A percentile compares a stretch with the other conserved stretches of the same genome.
phyloP scores from a whole-genome alignment of 2,329 filamentous ascomycete genomes.

The Hypoxylon sp. region DNA sequence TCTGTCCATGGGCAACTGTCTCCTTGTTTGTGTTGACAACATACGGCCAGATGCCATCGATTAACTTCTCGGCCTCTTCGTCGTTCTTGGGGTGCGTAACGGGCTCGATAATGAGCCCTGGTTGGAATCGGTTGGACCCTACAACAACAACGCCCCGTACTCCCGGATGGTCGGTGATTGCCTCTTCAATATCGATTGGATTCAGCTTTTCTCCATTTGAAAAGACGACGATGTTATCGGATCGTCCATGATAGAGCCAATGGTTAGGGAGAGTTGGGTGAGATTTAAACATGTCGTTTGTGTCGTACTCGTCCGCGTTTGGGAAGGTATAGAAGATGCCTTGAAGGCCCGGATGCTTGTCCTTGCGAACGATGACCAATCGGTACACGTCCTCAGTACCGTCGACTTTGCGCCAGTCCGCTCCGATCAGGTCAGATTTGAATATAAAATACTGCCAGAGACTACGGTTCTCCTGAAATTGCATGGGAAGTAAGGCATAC shows the following conservation, averaged over 20 bases:
- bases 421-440: conserved; percentile 56
- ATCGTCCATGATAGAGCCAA: conserved; percentile 55
- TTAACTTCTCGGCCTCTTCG: conserved; percentile 48
- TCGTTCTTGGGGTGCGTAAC: conserved; percentile 45
- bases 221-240: conserved; percentile 63
- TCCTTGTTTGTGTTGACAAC: conserved; percentile 58
- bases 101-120: conserved; percentile 62
- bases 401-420: conserved; percentile 54
- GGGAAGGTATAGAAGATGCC: conserved; percentile 49
- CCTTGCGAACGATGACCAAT: conserved; percentile 55
- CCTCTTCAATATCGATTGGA: conserved; percentile 58
- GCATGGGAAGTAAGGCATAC: conserved; percentile 52
- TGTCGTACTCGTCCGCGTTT: conserved; percentile 55
- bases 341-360: conserved; percentile 50
- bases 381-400: conserved; percentile 53
- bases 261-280: conserved; percentile 55
- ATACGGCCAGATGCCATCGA: conserved; percentile 59
- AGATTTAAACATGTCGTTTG: conserved; percentile 58
- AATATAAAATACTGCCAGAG: conserved; percentile 60
- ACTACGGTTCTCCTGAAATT: conserved; percentile 49
- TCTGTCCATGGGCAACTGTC: conserved; percentile 60
- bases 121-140: conserved; percentile 59
- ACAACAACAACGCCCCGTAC: conserved; percentile 60
- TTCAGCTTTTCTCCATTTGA: conserved; percentile 65
- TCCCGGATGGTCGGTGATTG: conserved; percentile 54